These are phyloP conservation scores for Coccomyxa sp. DNA, from an alignment of 139 green algal genomes.

Conservation along the genomic window DNA sequence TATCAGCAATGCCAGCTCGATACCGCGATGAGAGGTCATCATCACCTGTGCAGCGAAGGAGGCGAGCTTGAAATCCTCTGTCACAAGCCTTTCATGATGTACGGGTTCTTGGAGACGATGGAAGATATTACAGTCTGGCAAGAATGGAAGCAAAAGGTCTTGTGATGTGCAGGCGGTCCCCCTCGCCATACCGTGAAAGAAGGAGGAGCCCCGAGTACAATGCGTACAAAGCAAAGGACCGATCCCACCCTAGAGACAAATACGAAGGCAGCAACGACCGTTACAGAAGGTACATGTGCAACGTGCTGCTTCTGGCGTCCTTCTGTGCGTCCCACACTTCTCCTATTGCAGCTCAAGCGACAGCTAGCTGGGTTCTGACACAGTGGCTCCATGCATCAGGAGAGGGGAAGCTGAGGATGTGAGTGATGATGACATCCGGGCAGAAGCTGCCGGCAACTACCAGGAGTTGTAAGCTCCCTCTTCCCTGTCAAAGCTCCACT, in stretches of 20 bases:
- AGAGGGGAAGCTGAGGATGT: neutral
- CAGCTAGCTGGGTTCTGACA: neutral
- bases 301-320: too few relatives aligned
- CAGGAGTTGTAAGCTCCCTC: neutral
- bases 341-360: too few relatives aligned
- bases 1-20: too few relatives aligned
- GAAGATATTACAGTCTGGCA: too few relatives aligned
- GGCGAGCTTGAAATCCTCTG: neutral
- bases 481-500: neutral
- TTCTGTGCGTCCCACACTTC: too few relatives aligned
- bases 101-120: too few relatives aligned
- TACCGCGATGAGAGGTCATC: too few relatives aligned
- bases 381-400: neutral
- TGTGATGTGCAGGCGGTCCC: neutral
- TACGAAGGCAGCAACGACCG: too few relatives aligned
- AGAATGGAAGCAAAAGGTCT: neutral
- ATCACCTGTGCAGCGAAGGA: neutral
- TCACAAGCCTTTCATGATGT: neutral
- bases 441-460: neutral
- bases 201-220: neutral
- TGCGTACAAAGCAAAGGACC: neutral
- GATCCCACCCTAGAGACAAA: too few relatives aligned
- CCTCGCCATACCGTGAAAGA: neutral
- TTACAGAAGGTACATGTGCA: too few relatives aligned
- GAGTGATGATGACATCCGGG: slow-evolving; percentile 12